Evolutionary conservation across 306 rosid species (phyloP), one percentile per base, ranked within the genome.

Genomic region (Amphicarpaea edgeworthii): DNA sequence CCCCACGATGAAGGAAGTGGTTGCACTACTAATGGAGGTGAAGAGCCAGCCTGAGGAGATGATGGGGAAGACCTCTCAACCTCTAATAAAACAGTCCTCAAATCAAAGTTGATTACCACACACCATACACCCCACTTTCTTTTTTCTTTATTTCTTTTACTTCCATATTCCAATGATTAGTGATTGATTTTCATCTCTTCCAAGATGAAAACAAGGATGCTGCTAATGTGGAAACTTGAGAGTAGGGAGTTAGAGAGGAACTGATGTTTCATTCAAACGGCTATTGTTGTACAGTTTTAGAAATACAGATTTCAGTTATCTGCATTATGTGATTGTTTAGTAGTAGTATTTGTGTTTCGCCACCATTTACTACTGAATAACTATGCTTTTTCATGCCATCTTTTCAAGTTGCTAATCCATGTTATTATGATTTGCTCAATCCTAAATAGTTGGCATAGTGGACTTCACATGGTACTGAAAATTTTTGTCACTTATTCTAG

Each of bases 1-100:
- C 30, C 98, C 99, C 0, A 90, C 98, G 5, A 96, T 96, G 99
- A 96, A 90, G 90, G 99, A 96, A 83, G 99, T 96, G 76, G 93
- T 93, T 76, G 91, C 99, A 55, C 72, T 96, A 42, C 80, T 92
- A 58, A 89, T 83, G 96, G 99, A 93, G 82, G 98, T 96, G 38
- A 96, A 93, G 83, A 90, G 87, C 82, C 87, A 90, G 46, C 92
- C 97, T 50, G 97, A 92, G 70, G 98, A 92, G 70, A 85, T 89
- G 70, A 85, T 89, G 88, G 97, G 90, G 14, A 95, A 95, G 60
- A 92, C 99, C 45, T 95, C 97, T 51, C 97, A 95, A 19, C 97
- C 99, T 86, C 84, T 95, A 59, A 95, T 92, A 82, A 95, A 95
- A 67, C 97, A 95, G 79, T 79, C 97, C 77, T 89, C 97, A 85